Evolutionary conservation across 1,139 yeast species (phyloP), one percentile per base, ranked within the genome.

Genomic region (Blastobotrys malaysiensis): DNA sequence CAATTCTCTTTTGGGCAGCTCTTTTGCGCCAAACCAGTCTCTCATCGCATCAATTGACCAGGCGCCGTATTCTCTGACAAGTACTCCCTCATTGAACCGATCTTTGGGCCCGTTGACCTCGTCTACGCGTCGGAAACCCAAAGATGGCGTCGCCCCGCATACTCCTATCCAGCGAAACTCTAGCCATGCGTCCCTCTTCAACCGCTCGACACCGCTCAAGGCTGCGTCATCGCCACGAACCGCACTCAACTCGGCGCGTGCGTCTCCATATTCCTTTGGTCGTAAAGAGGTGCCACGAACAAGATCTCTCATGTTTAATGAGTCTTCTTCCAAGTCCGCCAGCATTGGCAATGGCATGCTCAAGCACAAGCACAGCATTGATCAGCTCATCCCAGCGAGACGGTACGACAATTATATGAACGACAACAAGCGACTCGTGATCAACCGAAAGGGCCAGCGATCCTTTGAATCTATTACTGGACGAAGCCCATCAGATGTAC

Each of bases 61-160:
- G 58, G 84, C 86, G 61, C 88, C 91, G 49, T 86, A 81, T 64
- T 84, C 85, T 11, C 72, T 83, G 46, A 83, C 79, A 67, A 63
- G 62, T 22, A 51, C 49, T 16, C 49, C 58, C 1, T 46, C 58
- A 2, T 11, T 48, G 19, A 72, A 77, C 26, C 71, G 74, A n/a
- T 61, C 68, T 9, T 19, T 57, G 21, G 61, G 61, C 11, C 60
- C 61, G 9, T 55, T 60, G 19, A 56, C 61, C 16, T 52, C 59
- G n/a, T 55, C 62, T 0, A 44, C 55, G 36, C 44, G 55, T 9
- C 27, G 48, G 26, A 36, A 22, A 3, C 46, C 56, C 1, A 43
- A 50, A 19, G 20, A 52, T 4, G 46, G 45, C 16, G 11, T 46
- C 13, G 52, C 46, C 14, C 53, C 58, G 24, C 54, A 52, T 5